These are phyloP conservation scores for Peronospora destructor DNA, from an alignment of 352 stramenopile species.

Conservation along the genomic window DNA sequence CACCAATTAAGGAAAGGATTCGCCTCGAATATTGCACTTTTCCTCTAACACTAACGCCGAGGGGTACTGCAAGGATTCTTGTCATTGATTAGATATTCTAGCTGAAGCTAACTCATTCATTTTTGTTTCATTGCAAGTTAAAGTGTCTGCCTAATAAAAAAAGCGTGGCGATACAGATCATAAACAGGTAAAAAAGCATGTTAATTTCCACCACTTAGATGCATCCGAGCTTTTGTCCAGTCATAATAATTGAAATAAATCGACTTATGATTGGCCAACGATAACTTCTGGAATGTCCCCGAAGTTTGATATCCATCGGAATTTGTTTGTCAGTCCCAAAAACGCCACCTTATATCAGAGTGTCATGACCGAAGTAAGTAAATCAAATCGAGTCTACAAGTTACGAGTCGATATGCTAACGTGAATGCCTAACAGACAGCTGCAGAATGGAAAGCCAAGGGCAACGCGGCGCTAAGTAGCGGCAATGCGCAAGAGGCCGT, in stretches of 20 bases:
- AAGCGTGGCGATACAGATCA: conserved; percentile 31
- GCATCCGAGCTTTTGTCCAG: background rate
- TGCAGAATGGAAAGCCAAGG: conserved; percentile 89
- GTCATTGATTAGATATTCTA: conserved; percentile 1
- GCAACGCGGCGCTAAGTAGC: conserved; percentile 92
- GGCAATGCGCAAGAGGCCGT: conserved; percentile 94
- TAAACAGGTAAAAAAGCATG: too few species aligned
- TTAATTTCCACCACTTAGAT: background rate
- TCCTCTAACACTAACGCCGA: too few species aligned
- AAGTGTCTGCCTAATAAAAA: conserved; percentile 7
- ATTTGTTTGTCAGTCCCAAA: background rate
- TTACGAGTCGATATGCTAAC: background rate
- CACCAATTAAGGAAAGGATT: too few species aligned
- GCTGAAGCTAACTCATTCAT: conserved; percentile 13
- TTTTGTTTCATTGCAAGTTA: conserved; percentile 6
- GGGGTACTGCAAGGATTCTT: too few species aligned
- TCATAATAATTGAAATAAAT: background rate
- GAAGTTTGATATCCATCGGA: background rate
- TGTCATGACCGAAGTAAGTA: conserved; percentile 24
- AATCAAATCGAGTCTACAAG: background rate
- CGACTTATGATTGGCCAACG: background rate
- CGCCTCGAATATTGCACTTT: too few species aligned
- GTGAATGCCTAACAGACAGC: conserved; percentile 19
- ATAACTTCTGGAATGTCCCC: conserved; percentile 7
- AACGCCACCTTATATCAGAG: background rate